Conservation (phyloP, 495 filamentous ascomycete species). For the Aspergillus bridgeri region DNA sequence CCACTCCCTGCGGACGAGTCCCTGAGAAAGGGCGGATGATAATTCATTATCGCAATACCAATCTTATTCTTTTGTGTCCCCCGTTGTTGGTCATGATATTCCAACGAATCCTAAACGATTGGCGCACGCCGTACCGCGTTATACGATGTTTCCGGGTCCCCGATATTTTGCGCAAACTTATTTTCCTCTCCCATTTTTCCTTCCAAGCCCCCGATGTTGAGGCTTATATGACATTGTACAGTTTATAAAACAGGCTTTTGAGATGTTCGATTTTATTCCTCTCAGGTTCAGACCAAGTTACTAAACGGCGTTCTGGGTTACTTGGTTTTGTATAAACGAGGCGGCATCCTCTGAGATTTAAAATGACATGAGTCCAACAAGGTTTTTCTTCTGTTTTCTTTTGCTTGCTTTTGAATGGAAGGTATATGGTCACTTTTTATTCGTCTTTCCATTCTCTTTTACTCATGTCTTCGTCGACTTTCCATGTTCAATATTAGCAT, state of each 20-base stretch:
- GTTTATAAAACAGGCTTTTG: slow-evolving; percentile 11
- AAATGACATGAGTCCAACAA: slow-evolving; percentile 22
- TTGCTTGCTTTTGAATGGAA: slow-evolving; percentile 21
- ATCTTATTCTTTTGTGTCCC: neutral
- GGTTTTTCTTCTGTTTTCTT: slow-evolving; percentile 11
- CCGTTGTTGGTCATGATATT: neutral
- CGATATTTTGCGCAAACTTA: neutral
- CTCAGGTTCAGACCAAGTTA: neutral
- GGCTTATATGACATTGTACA: slow-evolving; percentile 10
- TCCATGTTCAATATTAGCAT: slow-evolving; percentile 31
- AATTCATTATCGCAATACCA: slow-evolving; percentile 2
- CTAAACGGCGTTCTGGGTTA: neutral
- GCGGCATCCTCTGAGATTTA: slow-evolving; percentile 11
- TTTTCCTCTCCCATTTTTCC: neutral
- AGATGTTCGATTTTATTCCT: slow-evolving; percentile 4
- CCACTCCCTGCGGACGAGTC: slow-evolving; percentile 47
- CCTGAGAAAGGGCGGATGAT: slow-evolving; percentile 49
- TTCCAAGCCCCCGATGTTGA: neutral
- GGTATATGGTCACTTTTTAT: slow-evolving; percentile 20
- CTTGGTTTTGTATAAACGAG: slow-evolving; percentile 25
- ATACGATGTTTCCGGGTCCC: neutral
- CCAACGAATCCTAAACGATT: slow-evolving; percentile 8
- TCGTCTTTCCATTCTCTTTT: slow-evolving; percentile 6
- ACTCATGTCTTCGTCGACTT: slow-evolving; percentile 20
- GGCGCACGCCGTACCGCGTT: slow-evolving; percentile 5